Evolutionary conservation across 2,329 filamentous ascomycete species (phyloP), one percentile per base, ranked within the genome.

Genomic region (Ascochyta lentis): DNA sequence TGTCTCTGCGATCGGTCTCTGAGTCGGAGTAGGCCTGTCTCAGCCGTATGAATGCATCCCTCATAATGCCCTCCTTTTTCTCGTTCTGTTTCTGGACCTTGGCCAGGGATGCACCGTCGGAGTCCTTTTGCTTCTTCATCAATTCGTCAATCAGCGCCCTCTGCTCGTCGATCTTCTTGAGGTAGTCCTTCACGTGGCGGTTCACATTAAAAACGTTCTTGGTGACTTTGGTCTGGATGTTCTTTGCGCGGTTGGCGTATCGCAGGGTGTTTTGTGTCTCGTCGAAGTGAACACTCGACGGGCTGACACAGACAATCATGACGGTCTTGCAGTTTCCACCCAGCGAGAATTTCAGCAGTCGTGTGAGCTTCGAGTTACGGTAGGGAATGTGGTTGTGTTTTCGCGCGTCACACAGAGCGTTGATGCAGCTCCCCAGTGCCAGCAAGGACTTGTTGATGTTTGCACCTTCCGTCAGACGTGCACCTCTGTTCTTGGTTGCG

Each of bases 401-500:
- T 47, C 92, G 86, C 4, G 91, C 87, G 71, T 99, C 95, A 78
- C 95, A 99, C 15, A 99, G 86, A 5, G 95, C 96, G 69, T 99
- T 99, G 82, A 99, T 99, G 78, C 95, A 99, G 77, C 94, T 94
- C 59, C 95, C 95, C 8, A 99, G 81, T 0, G 95, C 94, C 15
- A 99, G 86, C 3, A 99, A 83, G 1, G 95, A 99, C 73, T 98
- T 97, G 85, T 99, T 99, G 85, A 99, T 99, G 77, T 99, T 99
- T 68, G 95, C 95, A 61, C 95, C 95, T 77, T 99, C 95, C 13
- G 93, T 83, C 34, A 99, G 80, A 34, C 95, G 85, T 73, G 96
- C 94, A 52, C 95, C 95, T 50, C 95, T 84, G 76, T 99, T 99
- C 79, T 97, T 96, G 19, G 95, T 99, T 23, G 93, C 95, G 54